Conservation (phyloP, 441 rosid genomes). For the Bocquillonia castaneifolia region DNA sequence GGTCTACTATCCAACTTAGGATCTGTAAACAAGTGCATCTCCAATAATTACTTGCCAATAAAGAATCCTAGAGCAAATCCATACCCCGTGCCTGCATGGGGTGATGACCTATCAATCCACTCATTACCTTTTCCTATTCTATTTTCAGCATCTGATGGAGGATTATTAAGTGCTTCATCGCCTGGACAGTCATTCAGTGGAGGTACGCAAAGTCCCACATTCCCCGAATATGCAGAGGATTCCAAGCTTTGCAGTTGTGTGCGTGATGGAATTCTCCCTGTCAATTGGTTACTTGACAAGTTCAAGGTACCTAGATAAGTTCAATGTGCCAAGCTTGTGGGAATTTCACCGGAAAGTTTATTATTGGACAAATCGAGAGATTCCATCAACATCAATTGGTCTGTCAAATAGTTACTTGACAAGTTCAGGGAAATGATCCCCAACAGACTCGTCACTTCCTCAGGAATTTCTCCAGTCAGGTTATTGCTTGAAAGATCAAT, state of each 20-base stretch:
- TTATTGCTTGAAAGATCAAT: not conserved
- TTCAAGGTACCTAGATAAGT: not conserved
- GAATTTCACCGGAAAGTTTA: not conserved
- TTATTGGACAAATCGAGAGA: not conserved
- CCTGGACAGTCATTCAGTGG: not conserved
- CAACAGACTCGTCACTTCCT: not conserved
- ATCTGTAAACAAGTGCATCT: not conserved
- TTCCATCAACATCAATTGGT: not conserved
- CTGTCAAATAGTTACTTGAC: not conserved
- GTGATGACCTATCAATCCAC: not conserved
- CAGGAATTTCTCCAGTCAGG: not conserved
- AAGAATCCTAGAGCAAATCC: constrained; percentile 22
- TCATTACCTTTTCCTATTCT: not conserved
- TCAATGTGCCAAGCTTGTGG: not conserved
- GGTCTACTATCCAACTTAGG: not conserved
- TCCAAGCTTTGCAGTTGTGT: not conserved
- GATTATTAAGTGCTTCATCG: no score
- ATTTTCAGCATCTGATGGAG: not conserved
- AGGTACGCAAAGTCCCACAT: not conserved
- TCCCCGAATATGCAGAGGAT: not conserved
- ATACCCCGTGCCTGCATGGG: constrained; percentile 12
- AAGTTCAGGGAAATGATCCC: not conserved
- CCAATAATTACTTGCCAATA: constrained; percentile 14
- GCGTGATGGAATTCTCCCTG: not conserved
- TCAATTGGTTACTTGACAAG: not conserved